Evolutionary conservation across 2,329 filamentous ascomycete genomes (phyloP), one percentile per base, ranked within the genome.

Genomic region (Fusarium sp.): DNA sequence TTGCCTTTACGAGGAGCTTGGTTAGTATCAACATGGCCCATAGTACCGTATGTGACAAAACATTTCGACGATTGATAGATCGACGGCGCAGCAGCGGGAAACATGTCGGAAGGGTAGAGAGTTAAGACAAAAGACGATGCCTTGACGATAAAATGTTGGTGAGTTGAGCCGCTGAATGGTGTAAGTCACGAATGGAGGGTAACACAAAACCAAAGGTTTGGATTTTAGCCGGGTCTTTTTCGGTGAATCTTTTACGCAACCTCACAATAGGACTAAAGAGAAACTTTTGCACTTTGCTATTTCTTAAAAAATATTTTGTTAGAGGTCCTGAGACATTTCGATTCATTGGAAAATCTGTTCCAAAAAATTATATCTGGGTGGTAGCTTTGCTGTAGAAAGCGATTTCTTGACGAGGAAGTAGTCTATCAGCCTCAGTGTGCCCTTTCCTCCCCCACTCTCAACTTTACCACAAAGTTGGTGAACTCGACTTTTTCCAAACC

Each of bases 1-100:
- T 92, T 90, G 75, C 89, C 91, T 77, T 92, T 95, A 8, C 83
- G 84, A 3, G 94, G 91, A 30, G 88, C 86, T 75, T 94, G 91
- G 61, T 87, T 86, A 8, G 89, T 85, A 78, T 97, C 89, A 46
- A 95, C 83, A 80, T 93, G 91, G 30, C 85, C 83, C 78, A 95
- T 88, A 15, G 84, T 83, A 43, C 89, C 89, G 75, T 92, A 88
- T 1, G 91, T 92, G 70, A 93, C 90, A 79, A 88, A 91, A 79
- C 92, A 95, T 85, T 92, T 96, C 58, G 88, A 83, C 42, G 82
- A 77, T 73, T 87, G 86, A 68, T 88, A 86, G 51, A 87, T 79
- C 5, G 83, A 84, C 3, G 83, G 79, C 4, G 78, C 73, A 15
- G 81, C 73, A 20, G 85, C 80, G 0, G 83, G 79, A 30, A 87